Evolutionary conservation across 2,329 filamentous ascomycete genomes (phyloP).

Genomic region (Claviceps sorghi): DNA sequence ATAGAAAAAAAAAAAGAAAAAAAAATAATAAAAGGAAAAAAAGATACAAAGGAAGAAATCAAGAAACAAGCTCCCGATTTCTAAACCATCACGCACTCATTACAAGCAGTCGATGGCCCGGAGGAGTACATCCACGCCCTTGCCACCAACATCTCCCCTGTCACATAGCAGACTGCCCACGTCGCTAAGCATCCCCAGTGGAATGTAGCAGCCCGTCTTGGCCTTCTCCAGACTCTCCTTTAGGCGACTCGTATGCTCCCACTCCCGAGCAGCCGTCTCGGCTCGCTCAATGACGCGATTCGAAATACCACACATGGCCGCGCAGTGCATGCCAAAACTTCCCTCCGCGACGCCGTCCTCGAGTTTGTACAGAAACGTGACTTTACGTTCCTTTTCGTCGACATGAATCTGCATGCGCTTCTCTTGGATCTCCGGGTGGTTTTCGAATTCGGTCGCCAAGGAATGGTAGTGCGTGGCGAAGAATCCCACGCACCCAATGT

Average conservation of each 20-base stretch:
- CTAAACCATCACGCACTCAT: neutral
- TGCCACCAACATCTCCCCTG: slow-evolving; percentile 31
- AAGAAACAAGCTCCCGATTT: neutral
- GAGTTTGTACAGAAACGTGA: slow-evolving; percentile 93
- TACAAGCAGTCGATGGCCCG: slow-evolving; percentile 45
- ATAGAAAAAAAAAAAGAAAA: neutral
- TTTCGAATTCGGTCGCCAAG: slow-evolving; percentile 76
- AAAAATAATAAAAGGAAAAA: neutral
- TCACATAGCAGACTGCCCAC: slow-evolving; percentile 62
- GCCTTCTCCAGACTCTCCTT: slow-evolving; percentile 78
- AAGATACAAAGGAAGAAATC: no score
- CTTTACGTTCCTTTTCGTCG: slow-evolving; percentile 64
- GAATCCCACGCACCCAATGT: slow-evolving; percentile 88
- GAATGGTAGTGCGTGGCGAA: slow-evolving; percentile 98
- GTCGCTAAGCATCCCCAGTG: slow-evolving; percentile 77
- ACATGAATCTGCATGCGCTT: slow-evolving; percentile 92
- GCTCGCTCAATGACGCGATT: slow-evolving; percentile 69
- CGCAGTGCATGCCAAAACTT: slow-evolving; percentile 98
- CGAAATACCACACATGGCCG: slow-evolving; percentile 92
- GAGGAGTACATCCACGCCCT: slow-evolving; percentile 43
- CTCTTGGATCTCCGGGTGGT: slow-evolving; percentile 73
- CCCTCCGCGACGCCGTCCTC: slow-evolving; percentile 90
- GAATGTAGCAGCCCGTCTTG: slow-evolving; percentile 66
- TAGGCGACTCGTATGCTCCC: slow-evolving; percentile 87
- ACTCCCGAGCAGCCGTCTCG: slow-evolving; percentile 75